Base-by-base conservation (phyloP, 2,329 filamentous ascomycete species). In the Aspergillus sp. region DNA sequence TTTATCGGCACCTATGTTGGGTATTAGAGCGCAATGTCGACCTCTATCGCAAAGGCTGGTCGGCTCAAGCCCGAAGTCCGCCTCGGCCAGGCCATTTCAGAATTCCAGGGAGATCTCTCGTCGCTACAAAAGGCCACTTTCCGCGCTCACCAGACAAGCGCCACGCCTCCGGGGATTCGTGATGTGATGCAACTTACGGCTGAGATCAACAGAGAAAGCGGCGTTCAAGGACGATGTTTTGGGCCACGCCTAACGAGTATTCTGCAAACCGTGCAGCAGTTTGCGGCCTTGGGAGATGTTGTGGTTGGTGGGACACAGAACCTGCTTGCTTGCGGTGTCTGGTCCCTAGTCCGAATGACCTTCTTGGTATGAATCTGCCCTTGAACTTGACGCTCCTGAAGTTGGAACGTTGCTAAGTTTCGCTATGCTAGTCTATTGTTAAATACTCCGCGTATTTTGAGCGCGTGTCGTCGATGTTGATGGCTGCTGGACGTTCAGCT, bases 181-280 rank as follows among this genome's bases (percentile, higher is more conserved):
- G 46, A 51, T 45, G 54, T 44, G 17, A 56, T 56, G 54, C 46
- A 45, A 8, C 27, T 56, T 11, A 51, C 47, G 2, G 54, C 46
- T 1, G 46, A 56, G 8, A n/a, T 56, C 4, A 46, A 51, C 13
- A 27, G 40, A 37, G 34, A 20, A 22, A 42, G n/a, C 5, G 39
- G 24, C 3, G 5, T 20, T 9, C 33, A 13, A 6, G 46, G 30
- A 37, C 46, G 15, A 51, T 56, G 47, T 7, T 51, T 51, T 24
- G 47, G 40, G 1, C 40, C 54, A 1, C 37, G 54, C 8, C 4
- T 56, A 1, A 56, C 39, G 0, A 51, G 5, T 12, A 11, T 56
- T 13, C 27, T 51, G 5, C 46, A 51, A n/a, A 27, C 51, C 6
- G 27, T 45, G 12, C 51, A 53, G 30, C 40, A 53, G 19, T 53